Conservation (phyloP, 495 filamentous ascomycete genomes). For the Acidomyces sp. region DNA sequence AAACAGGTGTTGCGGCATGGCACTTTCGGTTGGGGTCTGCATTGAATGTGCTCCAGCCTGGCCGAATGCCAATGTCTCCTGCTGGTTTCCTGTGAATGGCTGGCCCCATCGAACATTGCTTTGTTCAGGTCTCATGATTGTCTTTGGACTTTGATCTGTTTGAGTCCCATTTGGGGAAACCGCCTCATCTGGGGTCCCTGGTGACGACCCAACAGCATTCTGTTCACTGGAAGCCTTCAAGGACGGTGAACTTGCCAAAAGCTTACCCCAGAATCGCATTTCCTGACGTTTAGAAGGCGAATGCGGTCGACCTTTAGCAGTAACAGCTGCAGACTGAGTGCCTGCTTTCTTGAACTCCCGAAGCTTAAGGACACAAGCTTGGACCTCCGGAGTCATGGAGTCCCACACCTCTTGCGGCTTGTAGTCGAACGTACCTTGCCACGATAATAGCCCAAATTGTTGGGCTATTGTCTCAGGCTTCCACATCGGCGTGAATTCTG, state of each 20-base stretch:
- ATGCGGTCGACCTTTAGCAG: neutral
- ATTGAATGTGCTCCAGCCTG: constrained; percentile 1
- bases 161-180: constrained; percentile 4
- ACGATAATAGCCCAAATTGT: constrained; percentile 7
- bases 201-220: no score
- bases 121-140: constrained; percentile 1
- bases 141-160: constrained; percentile 3
- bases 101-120: constrained; percentile 5
- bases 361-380: neutral
- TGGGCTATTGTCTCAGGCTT: constrained; percentile 1
- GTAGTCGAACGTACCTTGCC: constrained; percentile 3
- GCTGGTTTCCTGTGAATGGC: neutral
- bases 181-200: neutral
- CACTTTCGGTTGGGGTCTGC: neutral
- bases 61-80: constrained; percentile 10
- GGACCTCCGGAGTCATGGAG: neutral
- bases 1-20: no score
- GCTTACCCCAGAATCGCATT: constrained; percentile 9
- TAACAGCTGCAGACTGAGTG: neutral
- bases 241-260: neutral
- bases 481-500: constrained; percentile 7
- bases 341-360: constrained; percentile 1
- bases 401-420: neutral
- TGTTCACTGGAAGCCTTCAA: no score
- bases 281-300: constrained; percentile 6